Conservation (phyloP, 768 basidiomycete species). For the Xerocomellus dryophilus region DNA sequence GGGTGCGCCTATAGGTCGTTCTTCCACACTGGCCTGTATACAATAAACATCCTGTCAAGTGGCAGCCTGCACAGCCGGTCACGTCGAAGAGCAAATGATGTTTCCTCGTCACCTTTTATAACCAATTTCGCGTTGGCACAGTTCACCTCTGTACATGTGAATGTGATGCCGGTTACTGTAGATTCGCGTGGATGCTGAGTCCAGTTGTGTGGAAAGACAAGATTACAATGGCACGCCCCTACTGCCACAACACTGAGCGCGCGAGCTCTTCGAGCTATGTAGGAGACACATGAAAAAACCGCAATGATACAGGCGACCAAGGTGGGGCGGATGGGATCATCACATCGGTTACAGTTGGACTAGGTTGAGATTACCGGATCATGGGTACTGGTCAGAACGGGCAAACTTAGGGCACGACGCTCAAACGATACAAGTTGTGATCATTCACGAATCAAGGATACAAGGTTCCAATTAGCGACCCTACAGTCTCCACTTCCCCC, state of each 20-base stretch:
- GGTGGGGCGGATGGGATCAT: too few relatives aligned
- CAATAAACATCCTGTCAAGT: constrained; percentile 22
- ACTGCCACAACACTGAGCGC: too few relatives aligned
- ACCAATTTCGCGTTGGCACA: not conserved
- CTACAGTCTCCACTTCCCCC: constrained; percentile 21
- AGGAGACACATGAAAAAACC: not conserved
- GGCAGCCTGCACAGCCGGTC: constrained; percentile 21
- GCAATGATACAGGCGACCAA: too few relatives aligned
- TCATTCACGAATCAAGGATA: constrained; percentile 22
- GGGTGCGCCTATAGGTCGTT: constrained; percentile 40
- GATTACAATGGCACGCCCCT: too few relatives aligned
- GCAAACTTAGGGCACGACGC: not conserved
- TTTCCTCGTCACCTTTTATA: not conserved
- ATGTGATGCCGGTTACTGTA: not conserved
- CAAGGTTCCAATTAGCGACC: constrained; percentile 23
- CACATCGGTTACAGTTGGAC: too few relatives aligned
- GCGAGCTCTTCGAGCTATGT: not conserved
- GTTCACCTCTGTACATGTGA: not conserved
- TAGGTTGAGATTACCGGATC: too few relatives aligned
- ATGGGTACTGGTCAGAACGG: too few relatives aligned
- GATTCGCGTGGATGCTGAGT: not conserved
- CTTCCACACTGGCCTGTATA: constrained; percentile 67
- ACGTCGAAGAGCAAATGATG: constrained; percentile 23
- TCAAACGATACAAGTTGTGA: not conserved
- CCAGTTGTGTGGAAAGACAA: not conserved